These are phyloP conservation scores for Limonomyces culmigenus DNA, from an alignment of 1,284 basidiomycete species.

Conservation along the genomic window DNA sequence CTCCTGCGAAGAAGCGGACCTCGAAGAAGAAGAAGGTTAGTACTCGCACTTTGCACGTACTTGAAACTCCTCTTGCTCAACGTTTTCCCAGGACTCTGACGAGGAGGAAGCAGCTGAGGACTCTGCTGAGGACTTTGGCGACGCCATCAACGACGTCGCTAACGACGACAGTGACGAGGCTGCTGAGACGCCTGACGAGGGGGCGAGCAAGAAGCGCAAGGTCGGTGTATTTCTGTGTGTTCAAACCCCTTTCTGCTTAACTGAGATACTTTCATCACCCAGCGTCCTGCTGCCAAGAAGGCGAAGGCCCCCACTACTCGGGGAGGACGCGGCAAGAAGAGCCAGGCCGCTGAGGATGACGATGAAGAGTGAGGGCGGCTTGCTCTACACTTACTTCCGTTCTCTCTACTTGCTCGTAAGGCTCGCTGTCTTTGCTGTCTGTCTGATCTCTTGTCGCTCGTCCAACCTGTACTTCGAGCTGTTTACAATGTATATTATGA, in stretches of 20 bases:
- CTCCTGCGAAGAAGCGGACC: constrained; percentile 15
- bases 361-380: no score
- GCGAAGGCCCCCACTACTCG: no score
- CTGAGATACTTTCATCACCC: background rate
- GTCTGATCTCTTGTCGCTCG: no score
- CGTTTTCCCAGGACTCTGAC: background rate
- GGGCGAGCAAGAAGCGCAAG: background rate
- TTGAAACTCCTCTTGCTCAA: background rate
- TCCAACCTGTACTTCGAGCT: no score
- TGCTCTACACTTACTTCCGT: no score
- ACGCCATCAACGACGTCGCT: background rate
- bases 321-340: no score
- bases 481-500: no score
- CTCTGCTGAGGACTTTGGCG: background rate
- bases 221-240: background rate
- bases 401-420: no score
- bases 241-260: background rate
- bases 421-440: no score
- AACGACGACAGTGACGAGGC: background rate
- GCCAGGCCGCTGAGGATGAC: no score
- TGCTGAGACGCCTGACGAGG: background rate
- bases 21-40: constrained; percentile 7
- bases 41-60: background rate
- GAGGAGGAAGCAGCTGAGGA: background rate
- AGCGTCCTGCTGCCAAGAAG: background rate